These are phyloP conservation scores for Talaromyces verruculosus DNA, from an alignment of 2,329 filamentous ascomycete genomes.

Conservation along the genomic window DNA sequence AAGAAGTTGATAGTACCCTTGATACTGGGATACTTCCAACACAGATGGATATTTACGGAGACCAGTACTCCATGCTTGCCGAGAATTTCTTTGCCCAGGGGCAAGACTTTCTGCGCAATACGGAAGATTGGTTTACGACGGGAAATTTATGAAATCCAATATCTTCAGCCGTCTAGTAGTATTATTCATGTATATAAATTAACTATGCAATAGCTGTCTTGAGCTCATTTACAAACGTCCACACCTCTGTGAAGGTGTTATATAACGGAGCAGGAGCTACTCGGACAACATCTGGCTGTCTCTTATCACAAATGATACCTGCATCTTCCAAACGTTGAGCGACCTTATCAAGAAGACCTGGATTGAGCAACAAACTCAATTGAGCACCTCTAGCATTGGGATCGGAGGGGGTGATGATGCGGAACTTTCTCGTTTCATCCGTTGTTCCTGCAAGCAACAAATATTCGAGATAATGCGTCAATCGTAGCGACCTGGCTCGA, in stretches of 20 bases:
- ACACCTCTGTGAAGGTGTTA: slow-evolving; percentile 74
- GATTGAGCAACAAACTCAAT: slow-evolving; percentile 69
- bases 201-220: slow-evolving; percentile 28
- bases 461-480: slow-evolving; percentile 75
- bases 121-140: slow-evolving; percentile 39
- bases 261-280: slow-evolving; percentile 81
- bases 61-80: slow-evolving; percentile 49
- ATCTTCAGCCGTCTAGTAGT: neutral
- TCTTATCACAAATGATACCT: slow-evolving; percentile 76
- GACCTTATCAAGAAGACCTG: slow-evolving; percentile 69
- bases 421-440: slow-evolving; percentile 48
- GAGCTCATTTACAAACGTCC: slow-evolving; percentile 50
- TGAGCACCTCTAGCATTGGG: slow-evolving; percentile 71
- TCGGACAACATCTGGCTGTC: slow-evolving; percentile 78
- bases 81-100: slow-evolving; percentile 52
- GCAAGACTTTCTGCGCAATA: slow-evolving; percentile 42
- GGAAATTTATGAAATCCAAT: slow-evolving; percentile 32
- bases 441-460: slow-evolving; percentile 52
- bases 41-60: slow-evolving; percentile 34
- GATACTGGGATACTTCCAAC: slow-evolving; percentile 27
- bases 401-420: slow-evolving; percentile 67
- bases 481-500: slow-evolving; percentile 65
- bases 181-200: neutral
- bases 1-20: slow-evolving; percentile 24
- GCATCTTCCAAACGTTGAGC: slow-evolving; percentile 63